Percentiles rank a stretch among this genome's conserved stretches.
Evolutionary conservation across 1,139 yeast genomes (phyloP).

Genomic region (Kurtzmaniella quercitrusa): DNA sequence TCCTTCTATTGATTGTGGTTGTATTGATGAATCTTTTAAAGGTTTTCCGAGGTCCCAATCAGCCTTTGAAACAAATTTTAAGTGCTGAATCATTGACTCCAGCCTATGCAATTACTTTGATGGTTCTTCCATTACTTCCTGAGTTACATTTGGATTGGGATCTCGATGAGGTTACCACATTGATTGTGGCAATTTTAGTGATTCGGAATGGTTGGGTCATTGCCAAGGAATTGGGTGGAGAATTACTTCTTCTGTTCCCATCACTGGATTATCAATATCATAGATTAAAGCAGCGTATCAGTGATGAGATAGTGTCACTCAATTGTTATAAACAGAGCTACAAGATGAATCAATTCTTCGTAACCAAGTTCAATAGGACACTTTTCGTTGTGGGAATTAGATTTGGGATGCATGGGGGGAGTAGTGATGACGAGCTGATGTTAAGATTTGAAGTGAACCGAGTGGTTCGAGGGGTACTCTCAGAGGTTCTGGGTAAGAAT

Average conservation of each 20-base stretch:
- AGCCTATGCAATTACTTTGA: slow-evolving; percentile 41
- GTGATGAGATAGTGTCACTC: slow-evolving; percentile 35
- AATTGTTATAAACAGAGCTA: slow-evolving; percentile 50
- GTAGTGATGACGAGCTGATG: slow-evolving; percentile 61
- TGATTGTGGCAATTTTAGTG: slow-evolving; percentile 45
- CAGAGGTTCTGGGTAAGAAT: slow-evolving; percentile 20
- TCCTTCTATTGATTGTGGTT: background rate
- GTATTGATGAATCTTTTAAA: background rate
- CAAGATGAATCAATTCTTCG: slow-evolving; percentile 43
- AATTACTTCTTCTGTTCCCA: slow-evolving; percentile 52
- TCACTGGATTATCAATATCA: slow-evolving; percentile 36
- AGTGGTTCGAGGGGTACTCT: slow-evolving; percentile 28
- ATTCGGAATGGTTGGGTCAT: slow-evolving; percentile 53
- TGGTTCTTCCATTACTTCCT: slow-evolving; percentile 32
- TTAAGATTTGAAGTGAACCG: slow-evolving; percentile 52
- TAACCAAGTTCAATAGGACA: slow-evolving; percentile 60
- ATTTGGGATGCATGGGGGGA: slow-evolving; percentile 61
- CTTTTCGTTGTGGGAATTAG: slow-evolving; percentile 54
- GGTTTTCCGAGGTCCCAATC: background rate
- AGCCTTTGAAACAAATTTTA: background rate
- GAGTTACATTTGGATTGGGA: slow-evolving; percentile 31
- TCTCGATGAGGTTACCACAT: slow-evolving; percentile 47
- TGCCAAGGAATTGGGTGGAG: slow-evolving; percentile 48
- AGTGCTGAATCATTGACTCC: slow-evolving; percentile 1
- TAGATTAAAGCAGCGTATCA: slow-evolving; percentile 29